phyloP scores from a whole-genome alignment of 129 eudicot species.

The Pittosporum tobira region DNA sequence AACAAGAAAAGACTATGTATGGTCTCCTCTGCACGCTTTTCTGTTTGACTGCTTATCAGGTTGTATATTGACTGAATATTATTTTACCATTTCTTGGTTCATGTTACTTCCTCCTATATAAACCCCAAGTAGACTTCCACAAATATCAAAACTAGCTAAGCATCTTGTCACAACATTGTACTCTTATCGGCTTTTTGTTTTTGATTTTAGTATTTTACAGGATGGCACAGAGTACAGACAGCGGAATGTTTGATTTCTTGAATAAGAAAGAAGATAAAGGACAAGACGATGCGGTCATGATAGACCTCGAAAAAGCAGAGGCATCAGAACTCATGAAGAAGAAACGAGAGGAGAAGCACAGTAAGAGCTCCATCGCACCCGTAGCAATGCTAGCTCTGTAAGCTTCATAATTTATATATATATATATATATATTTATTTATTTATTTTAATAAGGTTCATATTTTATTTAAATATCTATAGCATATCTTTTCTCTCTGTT shows the following conservation, averaged over 20 bases:
- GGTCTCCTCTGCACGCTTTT: too few species aligned
- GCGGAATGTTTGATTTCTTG: slow-evolving; percentile 27
- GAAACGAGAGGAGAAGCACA: slow-evolving; percentile 17
- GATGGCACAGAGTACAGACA: slow-evolving; percentile 25
- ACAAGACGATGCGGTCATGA: slow-evolving; percentile 29
- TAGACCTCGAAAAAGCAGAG: slow-evolving; percentile 1
- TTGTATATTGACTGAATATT: too few species aligned
- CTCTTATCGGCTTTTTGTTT: neutral
- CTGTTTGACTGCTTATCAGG: too few species aligned
- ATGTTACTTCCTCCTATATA: slow-evolving; percentile 5
- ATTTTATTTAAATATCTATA: too few species aligned
- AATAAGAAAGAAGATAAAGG: slow-evolving; percentile 26
- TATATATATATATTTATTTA: too few species aligned
- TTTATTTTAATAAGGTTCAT: too few species aligned
- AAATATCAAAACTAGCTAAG: neutral
- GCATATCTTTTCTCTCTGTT: neutral
- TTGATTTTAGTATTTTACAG: neutral
- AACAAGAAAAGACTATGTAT: too few species aligned
- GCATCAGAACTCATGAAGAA: neutral
- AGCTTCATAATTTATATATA: slow-evolving; percentile 4
- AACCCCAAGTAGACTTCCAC: neutral
- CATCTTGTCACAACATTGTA: neutral
- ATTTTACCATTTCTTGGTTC: neutral
- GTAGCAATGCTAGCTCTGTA: slow-evolving; percentile 42
- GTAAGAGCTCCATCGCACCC: slow-evolving; percentile 33